Evolutionary conservation across 129 eudicot genomes (phyloP).

Genomic region (Gnaphalium uliginosum): DNA sequence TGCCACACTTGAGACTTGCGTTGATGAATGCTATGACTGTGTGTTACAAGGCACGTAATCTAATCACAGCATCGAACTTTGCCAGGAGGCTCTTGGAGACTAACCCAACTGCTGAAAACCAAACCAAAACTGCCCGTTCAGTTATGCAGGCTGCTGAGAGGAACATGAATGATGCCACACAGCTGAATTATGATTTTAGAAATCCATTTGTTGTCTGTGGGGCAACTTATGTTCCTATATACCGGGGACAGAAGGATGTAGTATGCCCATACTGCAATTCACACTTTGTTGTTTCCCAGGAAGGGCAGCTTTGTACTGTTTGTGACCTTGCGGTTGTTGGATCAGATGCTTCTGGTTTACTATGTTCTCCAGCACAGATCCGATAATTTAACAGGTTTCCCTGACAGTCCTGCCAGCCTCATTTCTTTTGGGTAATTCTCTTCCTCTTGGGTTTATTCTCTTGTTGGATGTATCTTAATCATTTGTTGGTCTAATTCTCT

Average conservation of each 20-base stretch:
- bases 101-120: conserved; percentile 62
- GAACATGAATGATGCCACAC: conserved; percentile 55
- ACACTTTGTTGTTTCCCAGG: conserved; percentile 62
- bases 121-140: conserved; percentile 56
- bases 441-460: background rate
- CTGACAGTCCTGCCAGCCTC: conserved; percentile 13
- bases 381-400: conserved; percentile 41
- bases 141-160: conserved; percentile 75
- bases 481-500: background rate
- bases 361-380: conserved; percentile 70
- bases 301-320: conserved; percentile 64
- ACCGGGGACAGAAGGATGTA: conserved; percentile 67
- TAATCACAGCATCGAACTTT: conserved; percentile 61
- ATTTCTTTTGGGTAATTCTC: conserved; percentile 24
- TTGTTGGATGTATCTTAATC: background rate
- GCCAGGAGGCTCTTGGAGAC: conserved; percentile 72
- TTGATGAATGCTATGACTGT: conserved; percentile 61
- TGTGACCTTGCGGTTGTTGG: conserved; percentile 71
- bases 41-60: conserved; percentile 53
- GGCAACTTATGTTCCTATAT: conserved; percentile 72
- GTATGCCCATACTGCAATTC: conserved; percentile 66
- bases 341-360: conserved; percentile 72
- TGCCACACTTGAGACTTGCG: conserved; percentile 67
- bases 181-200: conserved; percentile 70
- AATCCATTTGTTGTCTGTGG: conserved; percentile 81